Evolutionary conservation across 768 basidiomycete species (phyloP).

Genomic region (Ramaria rubella): DNA sequence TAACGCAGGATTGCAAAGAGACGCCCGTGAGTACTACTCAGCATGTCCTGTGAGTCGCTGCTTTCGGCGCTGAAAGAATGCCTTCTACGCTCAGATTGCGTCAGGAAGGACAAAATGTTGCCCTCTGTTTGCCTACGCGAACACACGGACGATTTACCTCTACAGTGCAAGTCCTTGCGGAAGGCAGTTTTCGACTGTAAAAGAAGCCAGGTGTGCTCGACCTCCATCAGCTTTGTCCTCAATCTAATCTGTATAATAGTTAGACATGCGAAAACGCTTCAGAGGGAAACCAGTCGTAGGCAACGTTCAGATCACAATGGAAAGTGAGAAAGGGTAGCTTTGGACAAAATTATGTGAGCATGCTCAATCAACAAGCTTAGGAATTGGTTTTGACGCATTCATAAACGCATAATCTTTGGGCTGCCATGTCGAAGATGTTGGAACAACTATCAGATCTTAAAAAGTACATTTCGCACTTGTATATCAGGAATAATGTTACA

Average conservation of each 20-base stretch:
- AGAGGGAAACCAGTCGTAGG: constrained; percentile 45
- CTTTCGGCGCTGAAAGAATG: constrained; percentile 78
- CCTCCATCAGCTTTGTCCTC: not conserved
- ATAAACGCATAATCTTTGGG: too few species aligned
- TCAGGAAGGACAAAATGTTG: constrained; percentile 66
- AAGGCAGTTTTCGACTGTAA: constrained; percentile 88
- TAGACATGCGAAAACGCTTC: constrained; percentile 83
- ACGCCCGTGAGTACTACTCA: not conserved
- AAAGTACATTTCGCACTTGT: too few species aligned
- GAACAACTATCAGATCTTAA: too few species aligned
- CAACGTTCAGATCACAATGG: constrained; percentile 1
- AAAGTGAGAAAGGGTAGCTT: too few species aligned
- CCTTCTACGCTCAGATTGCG: constrained; percentile 80
- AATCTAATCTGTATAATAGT: constrained; percentile 31
- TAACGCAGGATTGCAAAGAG: constrained; percentile 8
- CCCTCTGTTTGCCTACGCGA: constrained; percentile 81
- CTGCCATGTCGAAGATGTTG: too few species aligned
- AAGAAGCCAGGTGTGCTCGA: constrained; percentile 66
- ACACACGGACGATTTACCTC: constrained; percentile 70
- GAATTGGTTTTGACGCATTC: too few species aligned
- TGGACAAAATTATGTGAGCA: too few species aligned
- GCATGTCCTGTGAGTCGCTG: constrained; percentile 76
- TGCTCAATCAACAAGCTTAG: too few species aligned
- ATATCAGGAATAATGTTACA: not conserved
- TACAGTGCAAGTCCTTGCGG: constrained; percentile 71